Percentiles rank a stretch among this genome's conserved stretches.
phyloP scores from a whole-genome alignment of 768 basidiomycete genomes.

The Daedaleopsis sinensis region DNA sequence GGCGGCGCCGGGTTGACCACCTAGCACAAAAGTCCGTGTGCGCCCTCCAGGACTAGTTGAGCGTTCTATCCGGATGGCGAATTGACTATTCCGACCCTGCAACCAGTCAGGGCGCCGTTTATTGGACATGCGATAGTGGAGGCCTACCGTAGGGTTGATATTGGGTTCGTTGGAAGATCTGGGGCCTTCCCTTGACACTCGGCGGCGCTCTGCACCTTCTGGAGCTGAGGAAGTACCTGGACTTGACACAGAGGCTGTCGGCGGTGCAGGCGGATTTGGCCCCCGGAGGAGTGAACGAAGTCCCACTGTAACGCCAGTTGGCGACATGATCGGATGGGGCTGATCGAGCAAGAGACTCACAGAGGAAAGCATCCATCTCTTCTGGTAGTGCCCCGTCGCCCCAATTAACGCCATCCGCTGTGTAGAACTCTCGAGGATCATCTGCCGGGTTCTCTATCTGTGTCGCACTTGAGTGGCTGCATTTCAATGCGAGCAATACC shows the following conservation, averaged over 20 bases:
- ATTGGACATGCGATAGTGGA: background rate
- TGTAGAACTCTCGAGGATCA: constrained; percentile 72
- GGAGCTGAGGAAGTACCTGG: constrained; percentile 6
- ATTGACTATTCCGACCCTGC: constrained; percentile 11
- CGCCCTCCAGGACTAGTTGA: constrained; percentile 27
- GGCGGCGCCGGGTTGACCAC: constrained; percentile 32
- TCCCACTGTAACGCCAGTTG: constrained; percentile 13
- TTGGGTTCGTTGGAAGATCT: background rate
- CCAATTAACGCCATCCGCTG: constrained; percentile 31
- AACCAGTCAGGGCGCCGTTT: constrained; percentile 15
- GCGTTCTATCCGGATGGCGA: constrained; percentile 27
- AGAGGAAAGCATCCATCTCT: constrained; percentile 49
- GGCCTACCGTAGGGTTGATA: constrained; percentile 4
- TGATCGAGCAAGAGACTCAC: constrained; percentile 35
- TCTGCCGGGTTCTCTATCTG: constrained; percentile 77
- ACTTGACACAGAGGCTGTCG: background rate
- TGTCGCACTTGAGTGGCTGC: background rate
- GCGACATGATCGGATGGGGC: no score
- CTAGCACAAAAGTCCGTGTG: constrained; percentile 41
- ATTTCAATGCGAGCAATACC: background rate
- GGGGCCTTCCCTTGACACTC: constrained; percentile 1
- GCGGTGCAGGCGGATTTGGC: background rate
- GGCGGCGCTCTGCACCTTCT: background rate
- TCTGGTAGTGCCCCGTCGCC: constrained; percentile 27
- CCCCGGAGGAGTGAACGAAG: constrained; percentile 22